These are phyloP conservation scores for Candida dajiaensis DNA, from an alignment of 805 yeast genomes.

Conservation along the genomic window DNA sequence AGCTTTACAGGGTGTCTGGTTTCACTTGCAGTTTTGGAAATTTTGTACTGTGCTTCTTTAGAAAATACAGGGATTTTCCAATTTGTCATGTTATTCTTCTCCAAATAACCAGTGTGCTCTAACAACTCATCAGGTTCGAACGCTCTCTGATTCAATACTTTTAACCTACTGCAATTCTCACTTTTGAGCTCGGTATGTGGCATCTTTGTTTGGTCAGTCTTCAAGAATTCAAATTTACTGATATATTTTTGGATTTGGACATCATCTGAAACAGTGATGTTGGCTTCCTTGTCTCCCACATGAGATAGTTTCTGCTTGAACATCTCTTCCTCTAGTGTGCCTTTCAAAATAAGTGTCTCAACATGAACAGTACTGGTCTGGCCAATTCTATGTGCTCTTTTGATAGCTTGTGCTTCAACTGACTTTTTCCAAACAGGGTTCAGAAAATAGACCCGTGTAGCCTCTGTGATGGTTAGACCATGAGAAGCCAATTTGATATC, in stretches of 20 bases:
- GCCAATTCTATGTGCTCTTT: conserved; percentile 74
- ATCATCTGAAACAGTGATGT: conserved; percentile 48
- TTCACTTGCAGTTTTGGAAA: conserved; percentile 1
- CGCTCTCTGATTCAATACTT: conserved; percentile 4
- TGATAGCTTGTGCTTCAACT: conserved; percentile 70
- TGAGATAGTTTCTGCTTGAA: conserved; percentile 29
- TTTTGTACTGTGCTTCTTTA: conserved; percentile 13
- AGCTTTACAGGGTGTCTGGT: not conserved
- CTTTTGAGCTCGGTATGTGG: conserved; percentile 9
- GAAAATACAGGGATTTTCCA: conserved; percentile 34
- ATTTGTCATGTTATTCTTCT: conserved; percentile 1
- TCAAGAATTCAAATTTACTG: conserved; percentile 42
- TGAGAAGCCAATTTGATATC: conserved; percentile 63
- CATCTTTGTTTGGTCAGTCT: conserved; percentile 14
- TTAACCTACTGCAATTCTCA: conserved; percentile 1
- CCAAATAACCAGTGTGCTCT: conserved; percentile 20
- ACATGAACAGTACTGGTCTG: conserved; percentile 58
- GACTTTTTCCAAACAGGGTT: conserved; percentile 68
- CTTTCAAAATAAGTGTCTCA: conserved; percentile 58
- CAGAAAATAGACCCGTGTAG: conserved; percentile 64
- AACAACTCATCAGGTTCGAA: conserved; percentile 21
- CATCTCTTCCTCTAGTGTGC: conserved; percentile 66
- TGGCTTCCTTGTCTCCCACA: conserved; percentile 17
- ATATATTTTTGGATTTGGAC: conserved; percentile 52
- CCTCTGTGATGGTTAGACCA: conserved; percentile 62